These are phyloP conservation scores for Borovskyia barvae DNA, from an alignment of 208 protist genomes.

Conservation along the genomic window DNA sequence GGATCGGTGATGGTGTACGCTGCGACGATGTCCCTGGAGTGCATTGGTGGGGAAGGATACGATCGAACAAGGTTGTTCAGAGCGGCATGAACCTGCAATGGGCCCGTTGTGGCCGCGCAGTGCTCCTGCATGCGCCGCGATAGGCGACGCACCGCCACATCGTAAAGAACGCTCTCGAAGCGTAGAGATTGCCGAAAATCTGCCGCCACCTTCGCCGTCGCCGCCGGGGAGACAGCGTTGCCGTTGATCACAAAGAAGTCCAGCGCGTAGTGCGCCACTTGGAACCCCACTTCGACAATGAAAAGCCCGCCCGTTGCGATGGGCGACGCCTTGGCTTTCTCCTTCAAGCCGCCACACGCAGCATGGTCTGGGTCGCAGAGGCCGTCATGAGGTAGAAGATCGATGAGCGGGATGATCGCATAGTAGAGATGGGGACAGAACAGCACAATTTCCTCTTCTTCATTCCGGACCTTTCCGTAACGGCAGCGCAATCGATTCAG, in stretches of 20 bases:
- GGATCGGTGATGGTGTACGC: slow-evolving; percentile 65
- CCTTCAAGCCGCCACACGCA: slow-evolving; percentile 13
- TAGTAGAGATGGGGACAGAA: slow-evolving; percentile 74
- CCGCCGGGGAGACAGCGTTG: slow-evolving; percentile 37
- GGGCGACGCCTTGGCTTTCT: slow-evolving; percentile 22
- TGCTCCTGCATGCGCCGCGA: slow-evolving; percentile 25
- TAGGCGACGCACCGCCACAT: slow-evolving; percentile 59
- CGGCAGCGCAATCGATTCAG: slow-evolving; percentile 77
- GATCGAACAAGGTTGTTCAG: slow-evolving; percentile 69
- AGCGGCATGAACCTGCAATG: slow-evolving; percentile 39
- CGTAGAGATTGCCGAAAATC: slow-evolving; percentile 71
- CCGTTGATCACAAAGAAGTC: slow-evolving; percentile 85
- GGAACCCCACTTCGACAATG: slow-evolving; percentile 83
- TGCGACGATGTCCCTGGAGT: slow-evolving; percentile 51
- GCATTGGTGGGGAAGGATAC: slow-evolving; percentile 65
- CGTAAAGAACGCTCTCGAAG: slow-evolving; percentile 84
- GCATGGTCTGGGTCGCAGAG: slow-evolving; percentile 15
- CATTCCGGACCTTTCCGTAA: slow-evolving; percentile 72
- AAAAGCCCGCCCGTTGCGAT: slow-evolving; percentile 63
- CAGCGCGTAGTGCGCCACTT: slow-evolving; percentile 85
- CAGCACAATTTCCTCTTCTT: slow-evolving; percentile 34
- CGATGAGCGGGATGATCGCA: slow-evolving; percentile 56
- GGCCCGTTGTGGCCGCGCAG: slow-evolving; percentile 35
- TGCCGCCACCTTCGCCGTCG: slow-evolving; percentile 53
- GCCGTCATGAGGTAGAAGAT: slow-evolving; percentile 34